Percentiles rank a stretch among this genome's conserved stretches.
These are phyloP conservation scores for Brettanomyces sp. DNA, from an alignment of 805 yeast genomes.

Conservation along the genomic window DNA sequence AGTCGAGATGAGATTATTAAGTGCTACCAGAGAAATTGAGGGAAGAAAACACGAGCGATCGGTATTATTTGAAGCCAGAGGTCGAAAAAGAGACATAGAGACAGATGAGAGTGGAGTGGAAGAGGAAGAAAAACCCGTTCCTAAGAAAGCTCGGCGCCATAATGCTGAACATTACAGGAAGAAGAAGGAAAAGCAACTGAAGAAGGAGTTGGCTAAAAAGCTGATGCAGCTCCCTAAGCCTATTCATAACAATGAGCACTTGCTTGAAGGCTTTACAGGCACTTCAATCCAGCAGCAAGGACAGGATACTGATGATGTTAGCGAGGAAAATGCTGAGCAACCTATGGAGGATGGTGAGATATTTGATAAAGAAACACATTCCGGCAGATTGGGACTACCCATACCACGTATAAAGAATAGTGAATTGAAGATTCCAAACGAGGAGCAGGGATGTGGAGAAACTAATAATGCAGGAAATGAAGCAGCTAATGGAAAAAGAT, in stretches of 20 bases:
- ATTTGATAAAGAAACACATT: background rate
- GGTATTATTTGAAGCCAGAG: constrained; percentile 5
- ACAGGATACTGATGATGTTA: background rate
- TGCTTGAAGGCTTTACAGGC: constrained; percentile 1
- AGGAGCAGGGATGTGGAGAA: background rate
- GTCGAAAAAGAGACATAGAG: background rate
- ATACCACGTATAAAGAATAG: background rate
- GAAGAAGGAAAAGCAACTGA: constrained; percentile 1
- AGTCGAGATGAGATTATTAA: constrained; percentile 3
- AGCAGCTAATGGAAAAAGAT: background rate
- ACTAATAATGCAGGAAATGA: background rate
- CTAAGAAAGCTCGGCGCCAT: background rate
- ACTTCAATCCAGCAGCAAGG: background rate
- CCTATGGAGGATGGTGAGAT: background rate
- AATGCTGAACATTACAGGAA: background rate
- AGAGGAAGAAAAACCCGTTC: background rate
- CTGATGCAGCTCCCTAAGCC: constrained; percentile 8
- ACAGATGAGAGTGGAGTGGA: background rate
- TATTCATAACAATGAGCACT: constrained; percentile 9
- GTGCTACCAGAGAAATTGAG: constrained; percentile 2
- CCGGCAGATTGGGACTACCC: background rate
- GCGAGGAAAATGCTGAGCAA: background rate
- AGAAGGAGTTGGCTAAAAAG: constrained; percentile 1
- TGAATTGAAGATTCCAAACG: too few species aligned
- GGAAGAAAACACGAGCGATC: constrained; percentile 5